Base-by-base conservation (phyloP, 2,329 filamentous ascomycete species). In the Tolypocladium album region DNA sequence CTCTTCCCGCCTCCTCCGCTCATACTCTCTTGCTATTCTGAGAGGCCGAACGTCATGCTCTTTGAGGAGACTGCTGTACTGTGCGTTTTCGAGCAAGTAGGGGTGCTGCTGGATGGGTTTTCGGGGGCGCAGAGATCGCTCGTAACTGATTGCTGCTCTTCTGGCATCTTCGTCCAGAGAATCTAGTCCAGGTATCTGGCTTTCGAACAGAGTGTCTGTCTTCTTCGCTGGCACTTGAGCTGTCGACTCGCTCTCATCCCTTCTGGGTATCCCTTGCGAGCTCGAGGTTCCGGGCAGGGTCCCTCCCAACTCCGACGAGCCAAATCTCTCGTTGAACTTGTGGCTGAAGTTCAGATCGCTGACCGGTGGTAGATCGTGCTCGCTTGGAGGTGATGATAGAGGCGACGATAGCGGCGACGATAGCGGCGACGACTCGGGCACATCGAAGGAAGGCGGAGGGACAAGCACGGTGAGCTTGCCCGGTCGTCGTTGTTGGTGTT, bases 91-190 rank as follows among this genome's bases (percentile, higher is more conserved):
- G 4, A 85, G 71, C 7, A 80, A 70, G 63, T 85, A 86, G 4
- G 83, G 83, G 53, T 84, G 82, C 65, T 85, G 75, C 66, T 86
- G 83, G 8, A 85, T 85, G 1, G 82, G 82, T 62, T 85, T 86
- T 24, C 83, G 77, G 1, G 82, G 81, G 8, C 83, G 77, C n/a
- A 86, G 71, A 4, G 79, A 82, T 40, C 82, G 77, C 62, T 78
- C 75, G 55, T 75, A 70, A 15, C 71, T 72, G 36, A 74, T 66
- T 7, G 70, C 66, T 15, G 65, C 62, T 59, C 69, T 69, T 39
- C 61, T 62, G 22, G 65, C 66, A 45, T 65, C 64, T 55, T 62
- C 60, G 15, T 60, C 58, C 9, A 60, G 7, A 56, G 20, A 31
- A 27, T 47, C 47, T 58, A 17, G 34, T 24, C 36, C 36, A 15